Evolutionary conservation across 768 basidiomycete species (phyloP).

Genomic region (Gyrodon lividus): DNA sequence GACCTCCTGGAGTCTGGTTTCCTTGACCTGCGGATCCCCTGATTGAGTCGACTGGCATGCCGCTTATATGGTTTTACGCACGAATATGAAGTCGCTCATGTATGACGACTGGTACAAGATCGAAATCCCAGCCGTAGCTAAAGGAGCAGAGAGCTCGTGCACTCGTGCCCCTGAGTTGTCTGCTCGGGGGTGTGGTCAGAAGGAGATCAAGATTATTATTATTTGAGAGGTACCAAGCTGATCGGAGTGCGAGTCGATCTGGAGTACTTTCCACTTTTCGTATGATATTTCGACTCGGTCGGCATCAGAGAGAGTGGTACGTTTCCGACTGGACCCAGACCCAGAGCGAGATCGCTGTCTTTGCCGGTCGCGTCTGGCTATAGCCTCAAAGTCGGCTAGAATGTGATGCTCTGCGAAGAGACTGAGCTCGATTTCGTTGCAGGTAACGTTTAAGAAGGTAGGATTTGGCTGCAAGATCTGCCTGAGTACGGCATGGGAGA

Average conservation of each 20-base stretch:
- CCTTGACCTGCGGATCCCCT: slow-evolving; percentile 53
- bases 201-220: slow-evolving; percentile 1
- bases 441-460: slow-evolving; percentile 71
- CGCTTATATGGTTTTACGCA: slow-evolving; percentile 34
- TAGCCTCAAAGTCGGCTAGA: slow-evolving; percentile 58
- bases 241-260: slow-evolving; percentile 79
- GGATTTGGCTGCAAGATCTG: slow-evolving; percentile 68
- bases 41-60: not conserved
- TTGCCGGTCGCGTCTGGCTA: slow-evolving; percentile 57
- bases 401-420: slow-evolving; percentile 63
- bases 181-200: slow-evolving; percentile 24
- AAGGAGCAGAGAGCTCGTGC: slow-evolving; percentile 70
- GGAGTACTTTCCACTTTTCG: slow-evolving; percentile 76
- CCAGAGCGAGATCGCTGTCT: slow-evolving; percentile 42
- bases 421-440: slow-evolving; percentile 77
- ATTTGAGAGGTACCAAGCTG: slow-evolving; percentile 57
- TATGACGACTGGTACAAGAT: slow-evolving; percentile 84
- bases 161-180: slow-evolving; percentile 72
- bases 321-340: slow-evolving; percentile 32
- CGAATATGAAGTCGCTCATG: slow-evolving; percentile 80
- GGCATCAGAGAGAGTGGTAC: slow-evolving; percentile 33
- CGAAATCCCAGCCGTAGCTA: slow-evolving; percentile 75
- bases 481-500: slow-evolving; percentile 62
- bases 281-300: slow-evolving; percentile 63
- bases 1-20: slow-evolving; percentile 60